These are phyloP conservation scores for Ramichloridium luteum DNA, from an alignment of 2,329 filamentous ascomycete genomes.

Conservation along the genomic window DNA sequence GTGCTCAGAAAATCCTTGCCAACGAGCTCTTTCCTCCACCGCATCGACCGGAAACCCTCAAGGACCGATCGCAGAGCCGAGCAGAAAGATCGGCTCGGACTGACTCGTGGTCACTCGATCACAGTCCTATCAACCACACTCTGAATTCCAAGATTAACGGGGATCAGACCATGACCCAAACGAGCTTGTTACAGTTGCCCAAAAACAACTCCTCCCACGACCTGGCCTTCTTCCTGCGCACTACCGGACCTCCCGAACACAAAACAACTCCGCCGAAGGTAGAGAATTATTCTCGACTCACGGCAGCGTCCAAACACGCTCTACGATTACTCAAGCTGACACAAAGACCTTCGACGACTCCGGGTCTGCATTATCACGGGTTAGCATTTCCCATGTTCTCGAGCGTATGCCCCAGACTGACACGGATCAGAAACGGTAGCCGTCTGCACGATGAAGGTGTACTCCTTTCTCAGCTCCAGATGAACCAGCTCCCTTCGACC, in stretches of 20 bases:
- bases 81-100: conserved; percentile 5
- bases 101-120: conserved; percentile 21
- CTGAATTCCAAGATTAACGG: too few species aligned
- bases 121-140: conserved; percentile 12
- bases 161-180: conserved; percentile 23
- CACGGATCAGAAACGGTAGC: conserved; percentile 11
- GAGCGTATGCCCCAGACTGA: too few species aligned
- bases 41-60: too few species aligned
- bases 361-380: too few species aligned
- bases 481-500: conserved; percentile 9
- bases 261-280: too few species aligned
- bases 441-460: conserved; percentile 19
- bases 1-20: too few species aligned
- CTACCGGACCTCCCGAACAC: conserved; percentile 30
- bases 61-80: too few species aligned
- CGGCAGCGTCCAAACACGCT: conserved; percentile 20
- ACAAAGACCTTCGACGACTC: conserved; percentile 5
- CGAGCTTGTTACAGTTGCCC: conserved; percentile 19
- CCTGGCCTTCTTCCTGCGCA: conserved; percentile 28
- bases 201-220: conserved; percentile 22
- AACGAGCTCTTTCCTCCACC: too few species aligned
- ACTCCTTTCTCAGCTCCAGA: conserved; percentile 12
- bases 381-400: too few species aligned
- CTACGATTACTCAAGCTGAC: conserved; percentile 21
- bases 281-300: too few species aligned